Evolutionary conservation across 2,329 filamentous ascomycete genomes (phyloP).

Genomic region (Metarhizium anisopliae): DNA sequence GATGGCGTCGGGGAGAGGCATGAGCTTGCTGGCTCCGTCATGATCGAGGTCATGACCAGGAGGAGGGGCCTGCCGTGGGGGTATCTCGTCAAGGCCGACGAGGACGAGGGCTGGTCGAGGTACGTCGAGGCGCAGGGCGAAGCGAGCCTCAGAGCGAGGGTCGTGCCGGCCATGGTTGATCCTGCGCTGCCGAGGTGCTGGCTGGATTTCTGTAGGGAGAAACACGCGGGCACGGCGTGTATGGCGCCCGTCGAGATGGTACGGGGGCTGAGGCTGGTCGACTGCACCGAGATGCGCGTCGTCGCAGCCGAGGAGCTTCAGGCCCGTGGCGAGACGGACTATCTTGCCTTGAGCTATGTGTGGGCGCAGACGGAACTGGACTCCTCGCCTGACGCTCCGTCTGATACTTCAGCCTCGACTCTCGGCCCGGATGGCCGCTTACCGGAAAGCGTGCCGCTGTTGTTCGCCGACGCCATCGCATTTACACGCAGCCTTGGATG

Average conservation of each 20-base stretch:
- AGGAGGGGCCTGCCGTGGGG: constrained; percentile 27
- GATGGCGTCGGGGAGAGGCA: constrained; percentile 26
- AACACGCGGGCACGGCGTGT: constrained; percentile 19
- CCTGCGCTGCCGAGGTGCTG: constrained; percentile 21
- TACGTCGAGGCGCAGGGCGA: constrained; percentile 3
- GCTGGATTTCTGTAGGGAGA: constrained; percentile 24
- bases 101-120: constrained; percentile 14
- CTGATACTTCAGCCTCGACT: not conserved
- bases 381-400: constrained; percentile 5
- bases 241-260: constrained; percentile 11
- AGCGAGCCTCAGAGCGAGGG: constrained; percentile 20
- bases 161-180: constrained; percentile 21
- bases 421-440: constrained; percentile 8
- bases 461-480: constrained; percentile 25
- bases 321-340: constrained; percentile 12
- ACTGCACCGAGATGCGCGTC: constrained; percentile 19
- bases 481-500: constrained; percentile 23
- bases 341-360: constrained; percentile 28
- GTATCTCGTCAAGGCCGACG: constrained; percentile 23
- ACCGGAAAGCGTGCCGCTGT: constrained; percentile 17
- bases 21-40: constrained; percentile 23
- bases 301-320: constrained; percentile 20
- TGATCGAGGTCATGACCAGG: constrained; percentile 27
- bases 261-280: constrained; percentile 23
- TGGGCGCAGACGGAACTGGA: constrained; percentile 15